Base-by-base conservation (phyloP, 2,329 filamentous ascomycete genomes). In the Parafenestella ontariensis region DNA sequence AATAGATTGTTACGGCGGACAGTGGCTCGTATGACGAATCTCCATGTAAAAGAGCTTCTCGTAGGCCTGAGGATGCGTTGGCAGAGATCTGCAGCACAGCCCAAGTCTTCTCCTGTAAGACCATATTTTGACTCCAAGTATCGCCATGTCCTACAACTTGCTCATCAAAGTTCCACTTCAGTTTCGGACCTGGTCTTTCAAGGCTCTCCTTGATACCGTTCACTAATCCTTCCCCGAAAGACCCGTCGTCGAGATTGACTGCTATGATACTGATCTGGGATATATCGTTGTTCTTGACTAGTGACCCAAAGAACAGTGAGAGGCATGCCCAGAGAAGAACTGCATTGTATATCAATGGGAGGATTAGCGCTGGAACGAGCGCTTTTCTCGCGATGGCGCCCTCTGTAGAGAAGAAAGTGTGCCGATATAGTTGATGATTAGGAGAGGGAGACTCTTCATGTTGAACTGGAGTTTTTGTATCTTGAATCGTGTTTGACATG, bases 301-400 rank as follows among this genome's bases (percentile, higher is more conserved):
- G 20, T 4, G 52, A 56, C 11, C 52, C 52, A 8, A 56, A 37
- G 47, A 56, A 46, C 9, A 56, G 47, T 3, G 34, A 21, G 8
- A 51, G 43, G 39, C 52, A 51, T 5, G 40, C 42, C 47, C 52
- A 56, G 20, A 56, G 31, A 9, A 56, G 39, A 17, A 51, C 10
- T 9, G 42, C 34, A 34, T 56, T 56, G 41, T 47, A 51, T 15
- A 56, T 28, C 1, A 56, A 5, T 5, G 52, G 52, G 13, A 51
- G 15, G 2, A 56, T 13, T 18, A 56, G 41, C 13, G 10, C 26
- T 17, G 29, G 46, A 8, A 50, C 13, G 18, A 55, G 41, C 8
- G 37, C 9, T 21, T 49, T 42, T 23, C 46, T 45, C 4, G 33
- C 26, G 17, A 13, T 10, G 20, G 31, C n/a, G 6, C n/a, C 51